Conservation (phyloP, 1,284 basidiomycete genomes). For the Ustilago tritici region DNA sequence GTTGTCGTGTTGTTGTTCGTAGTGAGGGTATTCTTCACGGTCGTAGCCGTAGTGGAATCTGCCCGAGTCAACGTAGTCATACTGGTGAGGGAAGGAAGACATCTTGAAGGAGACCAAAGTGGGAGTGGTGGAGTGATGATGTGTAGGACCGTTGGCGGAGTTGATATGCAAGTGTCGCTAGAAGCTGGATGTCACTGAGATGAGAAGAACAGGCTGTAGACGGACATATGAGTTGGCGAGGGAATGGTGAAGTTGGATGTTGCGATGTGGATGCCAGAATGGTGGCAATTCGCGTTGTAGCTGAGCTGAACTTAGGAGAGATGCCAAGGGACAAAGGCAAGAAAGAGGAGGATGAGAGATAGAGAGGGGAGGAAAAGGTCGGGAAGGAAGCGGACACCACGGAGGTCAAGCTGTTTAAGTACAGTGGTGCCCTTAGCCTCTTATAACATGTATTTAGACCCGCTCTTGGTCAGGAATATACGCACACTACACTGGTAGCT, state of each 20-base stretch:
- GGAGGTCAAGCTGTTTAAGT: slow-evolving; percentile 10
- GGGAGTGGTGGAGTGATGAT: not conserved
- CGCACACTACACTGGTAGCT: no score
- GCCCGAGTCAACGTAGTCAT: not conserved
- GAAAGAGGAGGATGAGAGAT: not conserved
- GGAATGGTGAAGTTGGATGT: not conserved
- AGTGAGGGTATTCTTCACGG: not conserved
- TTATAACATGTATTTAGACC: no score
- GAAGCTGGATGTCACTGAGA: slow-evolving; percentile 4
- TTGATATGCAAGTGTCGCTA: not conserved
- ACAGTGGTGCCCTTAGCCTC: not conserved
- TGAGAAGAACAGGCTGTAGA: not conserved
- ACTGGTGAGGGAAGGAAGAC: slow-evolving; percentile 6
- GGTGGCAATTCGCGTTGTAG: not conserved
- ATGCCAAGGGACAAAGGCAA: not conserved
- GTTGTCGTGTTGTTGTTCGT: not conserved
- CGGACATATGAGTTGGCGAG: not conserved
- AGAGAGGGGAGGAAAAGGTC: not conserved
- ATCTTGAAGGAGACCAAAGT: not conserved
- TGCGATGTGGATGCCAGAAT: not conserved
- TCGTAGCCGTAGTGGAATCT: slow-evolving; percentile 18
- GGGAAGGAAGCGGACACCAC: not conserved
- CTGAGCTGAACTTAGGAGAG: not conserved
- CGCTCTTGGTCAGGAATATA: no score
- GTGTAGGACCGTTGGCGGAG: not conserved